phyloP scores from a whole-genome alignment of 306 rosid genomes.

The Hylodesmum podocarpum region DNA sequence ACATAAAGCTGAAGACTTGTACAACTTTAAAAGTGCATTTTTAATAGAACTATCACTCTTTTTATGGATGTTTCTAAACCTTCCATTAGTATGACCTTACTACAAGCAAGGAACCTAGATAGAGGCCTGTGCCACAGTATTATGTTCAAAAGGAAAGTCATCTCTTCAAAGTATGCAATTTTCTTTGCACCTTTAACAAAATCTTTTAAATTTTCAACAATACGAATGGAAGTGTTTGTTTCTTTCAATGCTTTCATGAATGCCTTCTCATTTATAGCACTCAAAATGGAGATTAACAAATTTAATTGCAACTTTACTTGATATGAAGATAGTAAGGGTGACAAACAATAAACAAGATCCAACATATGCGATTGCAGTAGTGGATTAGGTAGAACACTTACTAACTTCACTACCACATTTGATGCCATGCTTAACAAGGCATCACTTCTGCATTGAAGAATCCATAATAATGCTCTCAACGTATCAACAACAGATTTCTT shows the following conservation, averaged over 20 bases:
- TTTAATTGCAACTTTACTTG: conserved; percentile 59
- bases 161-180: conserved; percentile 54
- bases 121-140: conserved; percentile 67
- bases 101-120: conserved; percentile 69
- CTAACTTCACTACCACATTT: conserved; percentile 58
- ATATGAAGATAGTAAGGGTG: conserved; percentile 55
- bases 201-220: conserved; percentile 43
- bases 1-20: conserved; percentile 83
- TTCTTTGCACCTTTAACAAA: conserved; percentile 39
- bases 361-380: conserved; percentile 46
- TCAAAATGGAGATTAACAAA: conserved; percentile 54
- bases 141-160: conserved; percentile 72
- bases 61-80: conserved; percentile 43
- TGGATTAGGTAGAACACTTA: conserved; percentile 51
- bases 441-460: conserved; percentile 58
- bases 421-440: conserved; percentile 53
- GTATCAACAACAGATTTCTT: conserved; percentile 70
- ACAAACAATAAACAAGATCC: conserved; percentile 69
- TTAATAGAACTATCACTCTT: conserved; percentile 40
- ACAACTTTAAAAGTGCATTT: conserved; percentile 67
- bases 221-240: conserved; percentile 41
- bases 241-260: conserved; percentile 61
- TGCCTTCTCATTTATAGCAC: conserved; percentile 50
- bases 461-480: conserved; percentile 71
- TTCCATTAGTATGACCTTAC: conserved; percentile 53